Percentiles rank a stretch among this genome's conserved stretches.
Conservation (phyloP, 192 early-diverging fungal species). For the Umbelopsis ramanniana region DNA sequence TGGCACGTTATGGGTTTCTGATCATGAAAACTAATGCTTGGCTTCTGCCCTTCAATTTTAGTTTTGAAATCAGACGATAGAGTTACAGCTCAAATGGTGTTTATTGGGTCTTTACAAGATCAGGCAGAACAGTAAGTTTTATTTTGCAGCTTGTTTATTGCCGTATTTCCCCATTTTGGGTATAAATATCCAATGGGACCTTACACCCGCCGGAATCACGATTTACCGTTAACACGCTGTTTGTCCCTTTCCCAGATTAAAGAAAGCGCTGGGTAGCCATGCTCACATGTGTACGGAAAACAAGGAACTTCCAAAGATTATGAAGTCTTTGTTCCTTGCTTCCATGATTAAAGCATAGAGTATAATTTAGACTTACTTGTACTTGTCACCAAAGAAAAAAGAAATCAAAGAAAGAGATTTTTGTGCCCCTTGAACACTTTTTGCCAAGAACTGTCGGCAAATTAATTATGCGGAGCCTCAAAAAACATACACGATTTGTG, state of each 20-base stretch:
- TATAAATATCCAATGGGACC: too few relatives aligned
- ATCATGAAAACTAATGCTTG: not conserved
- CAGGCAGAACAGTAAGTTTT: conserved; percentile 65
- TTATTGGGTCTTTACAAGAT: conserved; percentile 80
- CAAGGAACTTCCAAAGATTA: conserved; percentile 65
- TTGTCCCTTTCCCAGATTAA: conserved; percentile 43
- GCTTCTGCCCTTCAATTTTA: conserved; percentile 25
- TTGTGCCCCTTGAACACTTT: conserved; percentile 10
- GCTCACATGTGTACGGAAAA: conserved; percentile 65
- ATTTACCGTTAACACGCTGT: too few relatives aligned
- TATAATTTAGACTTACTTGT: too few relatives aligned
- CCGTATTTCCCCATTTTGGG: too few relatives aligned
- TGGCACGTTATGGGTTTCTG: too few relatives aligned
- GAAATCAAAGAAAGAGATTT: not conserved
- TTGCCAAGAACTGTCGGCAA: conserved; percentile 14
- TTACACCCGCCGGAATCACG: too few relatives aligned
- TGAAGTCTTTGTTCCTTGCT: conserved; percentile 63
- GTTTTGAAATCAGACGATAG: conserved; percentile 72
- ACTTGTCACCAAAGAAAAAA: not conserved
- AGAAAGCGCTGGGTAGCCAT: conserved; percentile 54
- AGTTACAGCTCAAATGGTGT: conserved; percentile 76
- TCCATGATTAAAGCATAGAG: conserved; percentile 58
- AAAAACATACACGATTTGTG: too few relatives aligned
- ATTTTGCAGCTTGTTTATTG: not conserved
- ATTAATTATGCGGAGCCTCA: not conserved